These are phyloP conservation scores for Paradendryphiella salina DNA, from an alignment of 2,329 filamentous ascomycete genomes.

Conservation along the genomic window DNA sequence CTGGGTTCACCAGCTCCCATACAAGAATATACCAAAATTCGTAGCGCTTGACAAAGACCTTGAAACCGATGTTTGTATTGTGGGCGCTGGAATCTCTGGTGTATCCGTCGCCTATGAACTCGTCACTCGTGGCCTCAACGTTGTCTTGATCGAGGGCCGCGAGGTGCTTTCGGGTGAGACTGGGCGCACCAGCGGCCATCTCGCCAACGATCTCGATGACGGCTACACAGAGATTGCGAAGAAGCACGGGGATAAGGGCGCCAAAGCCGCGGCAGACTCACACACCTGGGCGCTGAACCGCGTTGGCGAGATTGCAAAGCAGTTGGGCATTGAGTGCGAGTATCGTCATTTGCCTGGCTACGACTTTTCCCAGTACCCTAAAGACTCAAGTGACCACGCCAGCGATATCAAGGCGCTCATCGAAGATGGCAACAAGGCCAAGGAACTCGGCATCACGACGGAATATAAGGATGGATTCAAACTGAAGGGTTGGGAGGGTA, in stretches of 20 bases:
- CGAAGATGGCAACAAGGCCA: conserved; percentile 53
- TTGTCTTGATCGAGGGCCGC: conserved; percentile 59
- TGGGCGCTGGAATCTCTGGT: conserved; percentile 59
- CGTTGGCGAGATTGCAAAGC: conserved; percentile 55
- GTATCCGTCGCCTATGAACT: conserved; percentile 59
- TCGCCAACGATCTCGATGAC: conserved; percentile 60
- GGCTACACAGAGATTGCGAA: conserved; percentile 56
- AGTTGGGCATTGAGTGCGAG: conserved; percentile 60
- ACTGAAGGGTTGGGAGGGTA: conserved; percentile 58
- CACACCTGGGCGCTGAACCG: conserved; percentile 59
- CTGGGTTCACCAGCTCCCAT: conserved; percentile 57
- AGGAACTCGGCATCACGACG: conserved; percentile 50
- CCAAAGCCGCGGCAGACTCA: conserved; percentile 56
- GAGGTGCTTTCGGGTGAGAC: conserved; percentile 60
- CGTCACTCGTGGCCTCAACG: conserved; percentile 54
- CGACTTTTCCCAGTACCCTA: conserved; percentile 55
- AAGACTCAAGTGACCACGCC: conserved; percentile 49
- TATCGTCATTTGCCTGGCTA: conserved; percentile 57
- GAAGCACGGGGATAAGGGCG: conserved; percentile 57
- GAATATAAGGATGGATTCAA: conserved; percentile 52
- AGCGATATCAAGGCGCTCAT: conserved; percentile 53
- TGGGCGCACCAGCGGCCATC: conserved; percentile 58
- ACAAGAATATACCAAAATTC: conserved; percentile 51
- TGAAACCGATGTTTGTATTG: conserved; percentile 55
- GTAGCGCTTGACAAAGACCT: conserved; percentile 50